phyloP scores from a whole-genome alignment of 768 basidiomycete genomes.

The Boletus rubescentipes region DNA sequence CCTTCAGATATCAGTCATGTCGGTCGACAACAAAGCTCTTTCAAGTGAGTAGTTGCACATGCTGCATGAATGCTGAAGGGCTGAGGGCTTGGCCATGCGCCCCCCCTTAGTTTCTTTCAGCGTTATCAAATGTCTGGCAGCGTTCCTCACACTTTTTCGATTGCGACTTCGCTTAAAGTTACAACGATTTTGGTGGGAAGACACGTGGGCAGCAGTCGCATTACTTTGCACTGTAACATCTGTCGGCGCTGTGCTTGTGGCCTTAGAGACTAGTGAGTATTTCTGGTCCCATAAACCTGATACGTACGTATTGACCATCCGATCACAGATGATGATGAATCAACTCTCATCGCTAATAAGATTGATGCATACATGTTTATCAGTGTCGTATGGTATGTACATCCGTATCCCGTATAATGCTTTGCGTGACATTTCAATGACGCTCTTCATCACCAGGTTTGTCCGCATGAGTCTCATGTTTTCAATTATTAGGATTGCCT shows the following conservation, averaged over 20 bases:
- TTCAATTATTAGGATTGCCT: slow-evolving; percentile 10
- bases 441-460: slow-evolving; percentile 5
- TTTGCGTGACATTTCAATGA: neutral
- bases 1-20: neutral
- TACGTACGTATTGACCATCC: neutral
- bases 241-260: neutral
- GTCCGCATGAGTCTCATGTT: slow-evolving; percentile 20
- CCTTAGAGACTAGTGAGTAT: neutral
- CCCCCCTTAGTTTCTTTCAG: slow-evolving; percentile 5
- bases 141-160: slow-evolving; percentile 15
- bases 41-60: slow-evolving; percentile 1
- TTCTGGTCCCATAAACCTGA: neutral
- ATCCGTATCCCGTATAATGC: neutral
- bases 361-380: slow-evolving; percentile 11
- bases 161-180: slow-evolving; percentile 14
- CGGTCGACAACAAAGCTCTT: neutral
- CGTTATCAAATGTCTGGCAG: slow-evolving; percentile 3
- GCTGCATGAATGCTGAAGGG: neutral
- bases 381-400: slow-evolving; percentile 10
- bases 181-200: slow-evolving; percentile 26
- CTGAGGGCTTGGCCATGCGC: neutral
- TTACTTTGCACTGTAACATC: neutral
- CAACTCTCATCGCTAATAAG: neutral
- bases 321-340: neutral
- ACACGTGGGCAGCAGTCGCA: slow-evolving; percentile 19